phyloP scores from a whole-genome alignment of 768 basidiomycete species.

The Asterophora parasitica region DNA sequence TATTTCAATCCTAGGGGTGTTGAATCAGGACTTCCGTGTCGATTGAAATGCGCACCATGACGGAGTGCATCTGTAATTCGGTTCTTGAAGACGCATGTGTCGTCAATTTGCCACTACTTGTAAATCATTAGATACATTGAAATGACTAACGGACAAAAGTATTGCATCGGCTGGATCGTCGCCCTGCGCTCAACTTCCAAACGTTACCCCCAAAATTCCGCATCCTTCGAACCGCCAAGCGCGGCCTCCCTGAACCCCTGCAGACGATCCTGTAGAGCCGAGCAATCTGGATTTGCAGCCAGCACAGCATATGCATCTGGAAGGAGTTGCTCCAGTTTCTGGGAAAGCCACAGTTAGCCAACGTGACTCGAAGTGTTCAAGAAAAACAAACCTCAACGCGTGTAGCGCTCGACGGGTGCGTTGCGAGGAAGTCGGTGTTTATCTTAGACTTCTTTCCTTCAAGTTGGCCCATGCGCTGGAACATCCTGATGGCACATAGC shows the following conservation, averaged over 20 bases:
- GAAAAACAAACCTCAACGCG: constrained; percentile 58
- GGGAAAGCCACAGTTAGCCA: not conserved
- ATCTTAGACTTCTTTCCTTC: constrained; percentile 38
- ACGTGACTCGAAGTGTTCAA: not conserved
- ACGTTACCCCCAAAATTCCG: not conserved
- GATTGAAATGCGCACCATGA: no score
- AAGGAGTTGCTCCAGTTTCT: constrained; percentile 51
- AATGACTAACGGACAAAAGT: no score
- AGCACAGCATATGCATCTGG: constrained; percentile 55
- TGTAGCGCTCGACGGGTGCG: constrained; percentile 73
- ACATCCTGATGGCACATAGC: constrained; percentile 46
- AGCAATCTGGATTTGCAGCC: constrained; percentile 54
- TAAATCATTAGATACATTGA: no score
- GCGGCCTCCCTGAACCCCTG: constrained; percentile 25
- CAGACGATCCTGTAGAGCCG: constrained; percentile 33
- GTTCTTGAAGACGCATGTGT: no score
- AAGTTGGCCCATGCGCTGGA: constrained; percentile 54
- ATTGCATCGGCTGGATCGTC: no score
- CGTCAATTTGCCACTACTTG: no score
- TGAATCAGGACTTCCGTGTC: no score
- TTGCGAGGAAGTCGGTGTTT: constrained; percentile 58
- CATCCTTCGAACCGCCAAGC: not conserved
- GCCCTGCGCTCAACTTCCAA: no score
- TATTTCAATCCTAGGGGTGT: no score
- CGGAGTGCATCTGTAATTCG: no score